These are phyloP conservation scores for Paecilomyces sp. DNA, from an alignment of 2,329 filamentous ascomycete species.

Conservation along the genomic window DNA sequence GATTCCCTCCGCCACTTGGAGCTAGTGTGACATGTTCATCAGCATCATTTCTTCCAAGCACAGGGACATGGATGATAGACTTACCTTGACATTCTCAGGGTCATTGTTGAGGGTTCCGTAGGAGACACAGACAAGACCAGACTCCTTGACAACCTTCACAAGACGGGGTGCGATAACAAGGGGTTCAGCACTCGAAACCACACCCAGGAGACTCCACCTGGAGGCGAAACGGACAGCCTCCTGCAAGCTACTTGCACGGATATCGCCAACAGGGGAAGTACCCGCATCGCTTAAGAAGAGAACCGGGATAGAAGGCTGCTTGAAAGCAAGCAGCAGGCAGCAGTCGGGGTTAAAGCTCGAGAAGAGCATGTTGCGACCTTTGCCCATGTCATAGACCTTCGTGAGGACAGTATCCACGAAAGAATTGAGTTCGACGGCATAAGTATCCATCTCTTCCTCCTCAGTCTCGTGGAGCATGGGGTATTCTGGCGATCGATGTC, in stretches of 20 bases:
- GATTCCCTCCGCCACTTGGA: constrained; percentile 90
- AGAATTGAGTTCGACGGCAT: constrained; percentile 89
- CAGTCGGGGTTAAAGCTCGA: constrained; percentile 97
- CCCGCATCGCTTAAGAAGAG: constrained; percentile 91
- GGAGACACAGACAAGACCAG: constrained; percentile 85
- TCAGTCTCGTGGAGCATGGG: constrained; percentile 95
- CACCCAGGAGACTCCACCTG: constrained; percentile 87
- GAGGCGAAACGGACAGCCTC: constrained; percentile 93
- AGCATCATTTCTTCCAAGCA: constrained; percentile 5
- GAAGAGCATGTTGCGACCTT: constrained; percentile 87
- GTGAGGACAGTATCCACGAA: constrained; percentile 90
- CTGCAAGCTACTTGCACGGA: constrained; percentile 83
- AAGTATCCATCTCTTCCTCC: constrained; percentile 93
- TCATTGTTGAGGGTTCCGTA: constrained; percentile 93
- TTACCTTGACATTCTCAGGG: constrained; percentile 73
- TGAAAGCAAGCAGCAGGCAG: constrained; percentile 87
- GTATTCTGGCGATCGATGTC: constrained; percentile 54
- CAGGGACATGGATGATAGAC: constrained; percentile 17
- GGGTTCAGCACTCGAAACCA: constrained; percentile 82
- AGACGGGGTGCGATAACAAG: constrained; percentile 82
- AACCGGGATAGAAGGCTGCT: constrained; percentile 93
- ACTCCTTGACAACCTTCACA: constrained; percentile 89
- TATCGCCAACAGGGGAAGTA: constrained; percentile 72
- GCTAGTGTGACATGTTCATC: constrained; percentile 37
- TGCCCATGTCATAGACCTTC: constrained; percentile 81